Percentiles rank a stretch among this genome's conserved stretches.
phyloP scores from a whole-genome alignment of 164 flowering plant species.

The Piper longum region DNA sequence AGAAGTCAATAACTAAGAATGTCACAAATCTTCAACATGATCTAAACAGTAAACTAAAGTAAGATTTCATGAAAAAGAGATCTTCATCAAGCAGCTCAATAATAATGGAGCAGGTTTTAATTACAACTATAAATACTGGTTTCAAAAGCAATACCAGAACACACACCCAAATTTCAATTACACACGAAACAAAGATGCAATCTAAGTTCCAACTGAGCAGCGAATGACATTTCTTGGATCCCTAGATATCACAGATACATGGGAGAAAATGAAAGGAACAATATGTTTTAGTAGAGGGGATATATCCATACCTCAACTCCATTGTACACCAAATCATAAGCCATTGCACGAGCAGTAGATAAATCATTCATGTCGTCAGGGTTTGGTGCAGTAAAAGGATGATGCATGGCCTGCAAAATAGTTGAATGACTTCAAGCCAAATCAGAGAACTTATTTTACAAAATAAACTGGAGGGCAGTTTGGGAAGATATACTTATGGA shows the following conservation, averaged over 20 bases:
- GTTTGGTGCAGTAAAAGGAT: constrained; percentile 95
- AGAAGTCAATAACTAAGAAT: not conserved
- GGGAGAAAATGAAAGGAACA: not conserved
- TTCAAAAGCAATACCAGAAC: too few species aligned
- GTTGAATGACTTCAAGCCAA: not conserved
- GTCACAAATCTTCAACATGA: not conserved
- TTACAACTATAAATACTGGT: not conserved
- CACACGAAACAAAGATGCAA: too few species aligned
- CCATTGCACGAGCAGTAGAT: constrained; percentile 87
- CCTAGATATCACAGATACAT: too few species aligned
- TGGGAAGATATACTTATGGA: too few species aligned
- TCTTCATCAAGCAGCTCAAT: not conserved
- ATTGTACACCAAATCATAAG: constrained; percentile 98
- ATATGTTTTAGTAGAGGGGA: not conserved
- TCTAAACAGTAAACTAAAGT: not conserved
- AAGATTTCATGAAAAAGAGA: too few species aligned
- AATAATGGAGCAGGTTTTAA: not conserved
- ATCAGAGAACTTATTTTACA: not conserved
- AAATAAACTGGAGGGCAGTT: not conserved
- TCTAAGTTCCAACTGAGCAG: too few species aligned
- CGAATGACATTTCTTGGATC: too few species aligned
- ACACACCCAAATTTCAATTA: too few species aligned
- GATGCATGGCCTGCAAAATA: constrained; percentile 74
- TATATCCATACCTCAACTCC: constrained; percentile 68
- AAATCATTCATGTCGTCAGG: constrained; percentile 77